phyloP scores from a whole-genome alignment of 257 asterid genomes.

The Solanum paucissectum region DNA sequence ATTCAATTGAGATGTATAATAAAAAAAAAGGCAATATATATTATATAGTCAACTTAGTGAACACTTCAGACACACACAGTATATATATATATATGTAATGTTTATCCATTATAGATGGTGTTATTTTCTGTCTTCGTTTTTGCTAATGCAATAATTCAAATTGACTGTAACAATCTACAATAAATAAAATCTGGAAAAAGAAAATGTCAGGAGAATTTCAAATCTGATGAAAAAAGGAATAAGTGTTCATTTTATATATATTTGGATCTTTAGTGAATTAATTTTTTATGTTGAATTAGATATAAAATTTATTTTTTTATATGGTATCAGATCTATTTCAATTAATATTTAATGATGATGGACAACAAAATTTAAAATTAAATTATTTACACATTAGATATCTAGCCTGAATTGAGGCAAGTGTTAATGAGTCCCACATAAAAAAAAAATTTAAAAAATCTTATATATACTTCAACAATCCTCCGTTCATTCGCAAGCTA shows the following conservation, averaged over 20 bases:
- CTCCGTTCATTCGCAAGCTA: background rate
- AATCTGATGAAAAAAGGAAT: background rate
- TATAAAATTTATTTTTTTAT: too few relatives aligned
- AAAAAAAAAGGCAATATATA: too few relatives aligned
- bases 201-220: background rate
- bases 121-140: too few relatives aligned
- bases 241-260: background rate
- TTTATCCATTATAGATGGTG: background rate
- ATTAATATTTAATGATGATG: background rate
- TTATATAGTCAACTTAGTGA: too few relatives aligned
- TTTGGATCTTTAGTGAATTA: background rate
- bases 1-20: too few relatives aligned
- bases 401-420: too few relatives aligned
- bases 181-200: background rate
- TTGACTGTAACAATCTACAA: background rate
- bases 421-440: background rate
- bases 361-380: fast-evolving
- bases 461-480: too few relatives aligned
- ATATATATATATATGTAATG: too few relatives aligned
- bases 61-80: too few relatives aligned
- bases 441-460: too few relatives aligned
- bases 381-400: background rate
- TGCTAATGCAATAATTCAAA: background rate
- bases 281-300: background rate
- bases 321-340: background rate